A percentile compares a stretch with the other conserved stretches of the same genome.
These are phyloP conservation scores for Hirsutella minnesotensis DNA, from an alignment of 2,329 filamentous ascomycete genomes.

Conservation along the genomic window DNA sequence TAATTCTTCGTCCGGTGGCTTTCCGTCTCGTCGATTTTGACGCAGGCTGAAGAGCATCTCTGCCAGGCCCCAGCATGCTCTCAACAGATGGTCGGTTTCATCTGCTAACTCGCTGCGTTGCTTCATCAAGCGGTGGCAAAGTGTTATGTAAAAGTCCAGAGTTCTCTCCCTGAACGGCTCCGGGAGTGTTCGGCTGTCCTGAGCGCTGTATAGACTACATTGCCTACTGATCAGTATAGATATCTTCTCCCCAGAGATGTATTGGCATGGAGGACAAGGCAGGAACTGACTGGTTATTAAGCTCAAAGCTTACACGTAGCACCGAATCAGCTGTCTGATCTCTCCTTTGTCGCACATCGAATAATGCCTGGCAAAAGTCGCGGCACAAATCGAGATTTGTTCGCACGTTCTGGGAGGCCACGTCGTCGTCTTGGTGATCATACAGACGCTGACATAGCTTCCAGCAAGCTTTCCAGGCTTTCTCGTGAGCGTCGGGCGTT, in stretches of 20 bases:
- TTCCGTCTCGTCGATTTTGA: constrained; percentile 66
- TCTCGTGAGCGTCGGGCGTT: constrained; percentile 67
- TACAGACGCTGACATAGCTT: constrained; percentile 83
- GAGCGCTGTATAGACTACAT: constrained; percentile 69
- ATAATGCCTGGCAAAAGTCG: constrained; percentile 84
- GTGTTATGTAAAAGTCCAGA: constrained; percentile 84
- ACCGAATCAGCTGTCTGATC: constrained; percentile 78
- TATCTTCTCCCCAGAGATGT: not conserved
- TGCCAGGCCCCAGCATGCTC: constrained; percentile 80
- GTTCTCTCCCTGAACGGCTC: constrained; percentile 83
- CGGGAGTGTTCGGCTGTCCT: constrained; percentile 66
- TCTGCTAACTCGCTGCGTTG: constrained; percentile 67
- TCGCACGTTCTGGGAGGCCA: constrained; percentile 53
- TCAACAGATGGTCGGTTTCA: constrained; percentile 73
- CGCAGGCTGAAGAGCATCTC: constrained; percentile 89
- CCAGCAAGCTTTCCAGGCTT: constrained; percentile 92
- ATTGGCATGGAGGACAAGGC: no score
- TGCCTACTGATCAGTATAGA: not conserved
- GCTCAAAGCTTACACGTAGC: constrained; percentile 81
- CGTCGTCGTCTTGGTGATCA: constrained; percentile 61
- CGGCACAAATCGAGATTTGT: constrained; percentile 77
- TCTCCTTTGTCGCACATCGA: constrained; percentile 68
- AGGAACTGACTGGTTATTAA: constrained; percentile 74
- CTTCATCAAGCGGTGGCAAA: constrained; percentile 95
- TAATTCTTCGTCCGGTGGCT: constrained; percentile 66